Evolutionary conservation across 768 basidiomycete species (phyloP).

Genomic region (Tricholoma terreum): DNA sequence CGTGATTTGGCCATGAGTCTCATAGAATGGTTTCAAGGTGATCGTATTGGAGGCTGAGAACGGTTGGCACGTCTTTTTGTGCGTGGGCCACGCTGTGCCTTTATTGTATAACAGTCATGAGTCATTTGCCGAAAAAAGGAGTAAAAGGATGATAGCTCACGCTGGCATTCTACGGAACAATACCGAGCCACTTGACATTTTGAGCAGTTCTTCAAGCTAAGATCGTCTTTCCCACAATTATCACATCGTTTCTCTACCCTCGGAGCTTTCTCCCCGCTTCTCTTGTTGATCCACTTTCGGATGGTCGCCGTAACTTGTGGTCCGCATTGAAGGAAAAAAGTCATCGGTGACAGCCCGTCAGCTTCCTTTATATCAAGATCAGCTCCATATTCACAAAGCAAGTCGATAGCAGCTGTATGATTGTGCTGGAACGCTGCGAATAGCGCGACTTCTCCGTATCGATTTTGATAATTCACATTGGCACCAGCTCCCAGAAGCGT

Average conservation of each 20-base stretch:
- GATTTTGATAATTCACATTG: slow-evolving; percentile 46
- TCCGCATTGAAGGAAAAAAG: slow-evolving; percentile 33
- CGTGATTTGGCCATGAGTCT: slow-evolving; percentile 3
- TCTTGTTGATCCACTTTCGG: slow-evolving; percentile 44
- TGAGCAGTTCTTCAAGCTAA: slow-evolving; percentile 38
- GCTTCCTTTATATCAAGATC: slow-evolving; percentile 38
- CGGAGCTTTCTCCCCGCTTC: slow-evolving; percentile 40
- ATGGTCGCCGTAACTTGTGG: slow-evolving; percentile 43
- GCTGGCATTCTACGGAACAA: slow-evolving; percentile 54
- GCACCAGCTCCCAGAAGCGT: slow-evolving; percentile 45
- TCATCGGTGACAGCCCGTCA: slow-evolving; percentile 34
- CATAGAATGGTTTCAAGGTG: slow-evolving; percentile 45
- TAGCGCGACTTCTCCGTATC: slow-evolving; percentile 46
- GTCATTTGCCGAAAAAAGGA: background rate
- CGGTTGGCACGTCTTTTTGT: slow-evolving; percentile 46
- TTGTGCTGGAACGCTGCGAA: slow-evolving; percentile 29
- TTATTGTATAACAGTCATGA: background rate
- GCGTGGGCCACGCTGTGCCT: slow-evolving; percentile 47
- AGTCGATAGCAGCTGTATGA: slow-evolving; percentile 32
- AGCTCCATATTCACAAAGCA: slow-evolving; percentile 50
- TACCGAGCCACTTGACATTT: slow-evolving; percentile 47
- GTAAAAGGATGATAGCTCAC: slow-evolving; percentile 29
- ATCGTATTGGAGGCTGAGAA: slow-evolving; percentile 43
- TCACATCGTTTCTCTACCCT: slow-evolving; percentile 47
- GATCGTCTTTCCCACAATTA: slow-evolving; percentile 24